These are phyloP conservation scores for Pseudogymnoascus sp. DNA, from an alignment of 2,329 filamentous ascomycete species.

Conservation along the genomic window DNA sequence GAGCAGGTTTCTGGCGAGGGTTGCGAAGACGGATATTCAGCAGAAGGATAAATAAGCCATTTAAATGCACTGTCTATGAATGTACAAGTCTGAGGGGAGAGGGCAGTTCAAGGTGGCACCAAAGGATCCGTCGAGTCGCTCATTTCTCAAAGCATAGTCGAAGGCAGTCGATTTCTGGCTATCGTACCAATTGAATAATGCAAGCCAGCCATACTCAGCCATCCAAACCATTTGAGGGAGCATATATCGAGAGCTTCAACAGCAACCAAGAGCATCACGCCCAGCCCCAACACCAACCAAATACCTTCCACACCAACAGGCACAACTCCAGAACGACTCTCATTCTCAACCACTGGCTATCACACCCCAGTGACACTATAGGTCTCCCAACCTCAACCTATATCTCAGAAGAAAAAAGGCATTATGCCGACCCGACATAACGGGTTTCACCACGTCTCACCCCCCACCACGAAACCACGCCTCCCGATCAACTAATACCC, in stretches of 20 bases:
- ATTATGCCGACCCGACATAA: not conserved
- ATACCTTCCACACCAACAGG: not conserved
- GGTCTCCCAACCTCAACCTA: not conserved
- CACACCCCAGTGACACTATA: too few relatives aligned
- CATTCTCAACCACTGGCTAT: not conserved
- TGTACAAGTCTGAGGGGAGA: not conserved
- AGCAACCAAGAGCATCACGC: not conserved
- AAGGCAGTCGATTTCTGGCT: too few relatives aligned
- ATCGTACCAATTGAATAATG: not conserved
- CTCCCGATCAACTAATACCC: not conserved
- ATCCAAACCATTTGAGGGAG: not conserved
- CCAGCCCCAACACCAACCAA: not conserved
- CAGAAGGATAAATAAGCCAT: not conserved
- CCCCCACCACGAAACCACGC: not conserved
- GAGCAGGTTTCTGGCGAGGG: constrained; percentile 17
- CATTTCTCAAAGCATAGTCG: not conserved
- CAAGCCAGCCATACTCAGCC: not conserved
- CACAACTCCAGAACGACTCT: too few relatives aligned
- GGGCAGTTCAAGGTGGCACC: not conserved
- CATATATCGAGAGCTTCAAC: not conserved
- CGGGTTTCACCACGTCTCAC: not conserved
- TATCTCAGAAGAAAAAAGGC: not conserved
- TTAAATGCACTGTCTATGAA: not conserved
- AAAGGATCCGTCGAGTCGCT: not conserved
- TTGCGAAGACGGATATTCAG: constrained; percentile 9